Conservation (phyloP, 2,329 filamentous ascomycete species). For the Daldinia sp. region DNA sequence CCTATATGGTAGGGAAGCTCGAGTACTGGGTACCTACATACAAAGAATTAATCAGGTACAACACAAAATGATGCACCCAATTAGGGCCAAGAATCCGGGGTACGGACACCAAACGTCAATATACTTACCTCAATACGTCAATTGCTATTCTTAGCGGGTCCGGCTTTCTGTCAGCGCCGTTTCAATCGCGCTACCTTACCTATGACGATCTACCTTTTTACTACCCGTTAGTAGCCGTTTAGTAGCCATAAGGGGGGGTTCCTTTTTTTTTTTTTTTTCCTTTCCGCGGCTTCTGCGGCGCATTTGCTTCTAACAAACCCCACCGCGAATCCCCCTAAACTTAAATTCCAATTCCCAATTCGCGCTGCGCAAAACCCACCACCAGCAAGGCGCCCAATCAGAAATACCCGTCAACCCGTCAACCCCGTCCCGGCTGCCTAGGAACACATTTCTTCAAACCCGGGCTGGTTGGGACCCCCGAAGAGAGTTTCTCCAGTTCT, state of each 20-base stretch:
- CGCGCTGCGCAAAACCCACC: background rate
- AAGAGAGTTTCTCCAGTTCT: conserved; percentile 6
- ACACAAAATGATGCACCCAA: background rate
- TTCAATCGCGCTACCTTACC: conserved; percentile 15
- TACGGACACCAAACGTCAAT: conserved; percentile 25
- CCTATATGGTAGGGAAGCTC: too few relatives aligned
- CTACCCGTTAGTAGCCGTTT: conserved; percentile 1
- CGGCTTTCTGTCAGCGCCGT: background rate
- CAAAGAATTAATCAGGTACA: too few relatives aligned
- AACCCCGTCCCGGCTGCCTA: conserved; percentile 1
- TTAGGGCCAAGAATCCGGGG: conserved; percentile 30
- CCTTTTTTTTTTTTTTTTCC: background rate
- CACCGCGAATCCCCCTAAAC: conserved; percentile 16
- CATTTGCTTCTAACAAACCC: conserved; percentile 2
- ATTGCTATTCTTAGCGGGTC: conserved; percentile 4
- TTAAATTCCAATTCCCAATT: background rate
- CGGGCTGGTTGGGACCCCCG: background rate
- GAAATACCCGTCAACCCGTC: background rate
- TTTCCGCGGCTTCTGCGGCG: background rate
- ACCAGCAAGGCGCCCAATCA: conserved; percentile 7
- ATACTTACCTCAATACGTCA: too few relatives aligned
- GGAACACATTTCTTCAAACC: background rate
- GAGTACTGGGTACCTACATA: too few relatives aligned
- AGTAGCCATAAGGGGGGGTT: background rate
- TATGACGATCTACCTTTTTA: conserved; percentile 26